Base-by-base conservation (phyloP, 2,329 filamentous ascomycete species). In the Elsinoe australis region DNA sequence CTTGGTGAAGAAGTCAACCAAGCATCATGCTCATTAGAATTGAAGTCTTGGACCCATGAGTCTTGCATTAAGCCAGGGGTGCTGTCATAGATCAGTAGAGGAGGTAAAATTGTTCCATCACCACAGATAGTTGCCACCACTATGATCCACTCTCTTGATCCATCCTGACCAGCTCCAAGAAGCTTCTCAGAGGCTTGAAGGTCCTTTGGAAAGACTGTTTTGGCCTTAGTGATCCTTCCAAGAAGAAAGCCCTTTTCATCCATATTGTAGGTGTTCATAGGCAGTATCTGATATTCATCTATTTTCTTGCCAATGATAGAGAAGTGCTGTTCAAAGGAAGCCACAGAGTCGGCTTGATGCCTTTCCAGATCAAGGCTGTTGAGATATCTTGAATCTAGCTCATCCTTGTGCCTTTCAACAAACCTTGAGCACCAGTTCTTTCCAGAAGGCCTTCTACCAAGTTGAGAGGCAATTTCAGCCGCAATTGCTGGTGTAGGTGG, bases 121-220 rank as follows among this genome's bases (percentile, higher is more conserved):
- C 18, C 38, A 49, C 36, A 55, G 34, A 56, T 55, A 26, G 39
- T 45, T n/a, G 33, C 44, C n/a, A 56, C 28, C 15, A 51, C 12
- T 35, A 33, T 56, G 45, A 56, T 52, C 44, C 34, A 56, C 47
- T 55, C 28, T 14, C 50, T 44, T 54, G 47, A 29, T 42, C 53
- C 41, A 54, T 55, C 51, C 35, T 56, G 39, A 15, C 42, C 7
- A 49, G 41, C 48, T 38, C 34, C 18, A 38, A 38, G 34, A 38
- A 38, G 34, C 34, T 38, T 38, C 34, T 38, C 34, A 22, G 34
- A 38, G 17, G 34, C 34, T 38, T 38, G 17, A 6, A 38, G 18
- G 34, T 38, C 34, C 34, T 38, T 38, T 38, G 17, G 34, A 38
- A 38, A 38, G 34, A 38, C 34, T 21, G 14, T n/a, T 21, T 38